Base-by-base conservation (phyloP, 2,329 filamentous ascomycete genomes). In the Ceratocystis alfenasii region DNA sequence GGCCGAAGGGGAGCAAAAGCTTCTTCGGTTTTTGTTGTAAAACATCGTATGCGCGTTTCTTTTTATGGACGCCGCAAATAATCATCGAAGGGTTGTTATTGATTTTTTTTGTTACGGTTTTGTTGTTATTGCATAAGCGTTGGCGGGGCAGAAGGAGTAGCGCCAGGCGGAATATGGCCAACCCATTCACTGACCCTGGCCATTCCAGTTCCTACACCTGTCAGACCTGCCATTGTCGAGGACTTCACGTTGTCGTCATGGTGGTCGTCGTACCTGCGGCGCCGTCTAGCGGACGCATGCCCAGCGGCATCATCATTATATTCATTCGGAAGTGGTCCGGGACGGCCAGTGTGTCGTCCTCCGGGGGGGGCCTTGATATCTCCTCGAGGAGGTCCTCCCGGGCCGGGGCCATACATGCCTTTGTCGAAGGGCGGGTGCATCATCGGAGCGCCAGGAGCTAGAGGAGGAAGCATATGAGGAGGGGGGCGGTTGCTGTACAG, bases 101-200 rank as follows among this genome's bases (percentile, higher is more conserved):
- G 53, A 57, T 57, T 57, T 57, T 57, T 48, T 53, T 57, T 57
- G 53, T 30, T 57, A 25, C 46, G 45, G 45, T 48, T 17, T 63
- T 48, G 61, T 65, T 44, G 53, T 45, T 65, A 44, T 65, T 53
- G 63, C 53, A 59, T 44, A 28, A 36, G 63, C 28, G 59, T 55
- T 41, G 64, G 46, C 48, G 57, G 45, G 48, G 64, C 62, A 48
- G 50, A 72, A 50, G 76, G 75, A 53, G 77, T 76, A 48, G 72
- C 68, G 3, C 78, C 79, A 5, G 76, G 76, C 68, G 76, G 75
- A 17, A 82, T 77, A 71, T 79, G 80, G 50, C 73, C 75, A 67
- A 74, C 75, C 80, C 80, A 82, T 66, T 80, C 78, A 55, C 72
- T 73, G 20, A 82, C 79, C 5, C 80, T 75, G 68, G 77, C 75